These are phyloP conservation scores for Blastobotrys capitulatus DNA, from an alignment of 1,139 yeast genomes.

Conservation along the genomic window DNA sequence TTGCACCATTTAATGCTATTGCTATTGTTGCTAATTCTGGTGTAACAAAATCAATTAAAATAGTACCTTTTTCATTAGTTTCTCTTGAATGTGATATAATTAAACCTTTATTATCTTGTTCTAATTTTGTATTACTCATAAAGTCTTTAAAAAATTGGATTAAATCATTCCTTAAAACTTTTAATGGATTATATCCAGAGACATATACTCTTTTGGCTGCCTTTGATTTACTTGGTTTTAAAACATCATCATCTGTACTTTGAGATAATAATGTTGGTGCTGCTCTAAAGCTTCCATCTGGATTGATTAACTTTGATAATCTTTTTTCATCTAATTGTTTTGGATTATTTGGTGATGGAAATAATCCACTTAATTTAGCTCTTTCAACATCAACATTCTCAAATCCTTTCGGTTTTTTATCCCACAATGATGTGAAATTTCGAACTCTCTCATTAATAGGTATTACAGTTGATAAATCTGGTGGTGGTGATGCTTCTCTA, in stretches of 20 bases:
- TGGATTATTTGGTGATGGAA: slow-evolving; percentile 70
- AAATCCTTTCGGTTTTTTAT: slow-evolving; percentile 65
- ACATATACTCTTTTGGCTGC: slow-evolving; percentile 47
- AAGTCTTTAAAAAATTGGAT: slow-evolving; percentile 42
- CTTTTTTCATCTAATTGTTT: slow-evolving; percentile 32
- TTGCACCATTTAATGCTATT: slow-evolving; percentile 41
- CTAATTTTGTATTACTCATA: slow-evolving; percentile 25
- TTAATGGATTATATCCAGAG: slow-evolving; percentile 41
- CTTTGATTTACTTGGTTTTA: slow-evolving; percentile 23
- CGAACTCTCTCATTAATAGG: slow-evolving; percentile 44
- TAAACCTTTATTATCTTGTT: slow-evolving; percentile 9
- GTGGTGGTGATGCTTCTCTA: slow-evolving; percentile 9
- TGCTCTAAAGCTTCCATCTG: slow-evolving; percentile 4
- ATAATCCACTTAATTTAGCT: slow-evolving; percentile 77
- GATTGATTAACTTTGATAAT: slow-evolving; percentile 3
- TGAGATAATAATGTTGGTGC: slow-evolving; percentile 4
- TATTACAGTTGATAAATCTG: slow-evolving; percentile 32
- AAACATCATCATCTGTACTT: slow-evolving; percentile 10
- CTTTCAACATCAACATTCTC: slow-evolving; percentile 71
- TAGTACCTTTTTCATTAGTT: background rate
- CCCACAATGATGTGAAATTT: slow-evolving; percentile 63
- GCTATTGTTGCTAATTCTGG: slow-evolving; percentile 57
- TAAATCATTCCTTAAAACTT: slow-evolving; percentile 37
- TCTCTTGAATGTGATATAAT: slow-evolving; percentile 2
- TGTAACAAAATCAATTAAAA: slow-evolving; percentile 47